Percentiles rank a stretch among this genome's conserved stretches.
Evolutionary conservation across 768 basidiomycete genomes (phyloP).

Genomic region (Boletus reticulatus): DNA sequence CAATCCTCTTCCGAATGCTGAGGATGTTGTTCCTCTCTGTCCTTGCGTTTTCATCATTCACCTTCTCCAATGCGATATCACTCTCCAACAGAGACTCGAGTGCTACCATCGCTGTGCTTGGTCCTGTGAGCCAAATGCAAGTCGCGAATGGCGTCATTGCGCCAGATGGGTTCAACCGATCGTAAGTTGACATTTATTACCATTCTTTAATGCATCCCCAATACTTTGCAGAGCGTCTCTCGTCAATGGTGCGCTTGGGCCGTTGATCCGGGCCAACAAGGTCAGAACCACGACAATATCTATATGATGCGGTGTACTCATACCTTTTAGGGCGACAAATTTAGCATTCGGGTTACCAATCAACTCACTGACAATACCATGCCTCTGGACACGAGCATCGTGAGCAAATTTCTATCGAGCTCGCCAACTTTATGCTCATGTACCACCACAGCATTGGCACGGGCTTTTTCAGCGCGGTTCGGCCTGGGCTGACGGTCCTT

Average conservation of each 20-base stretch:
- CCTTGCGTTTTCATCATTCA: conserved; percentile 1
- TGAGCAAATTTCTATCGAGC: conserved; percentile 9
- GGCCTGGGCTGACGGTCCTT: not conserved
- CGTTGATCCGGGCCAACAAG: not conserved
- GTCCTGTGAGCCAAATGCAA: conserved; percentile 21
- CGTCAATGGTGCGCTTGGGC: not conserved
- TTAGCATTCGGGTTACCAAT: conserved; percentile 43
- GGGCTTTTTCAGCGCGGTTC: not conserved
- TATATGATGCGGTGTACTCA: conserved; percentile 33
- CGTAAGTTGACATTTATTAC: not conserved
- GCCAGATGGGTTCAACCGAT: not conserved
- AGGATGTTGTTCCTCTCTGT: not conserved
- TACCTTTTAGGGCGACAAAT: conserved; percentile 32
- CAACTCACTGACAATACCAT: conserved; percentile 25
- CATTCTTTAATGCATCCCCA: not conserved
- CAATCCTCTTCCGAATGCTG: too few species aligned
- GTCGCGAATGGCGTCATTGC: conserved; percentile 36
- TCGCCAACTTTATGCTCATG: conserved; percentile 20
- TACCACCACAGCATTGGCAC: not conserved
- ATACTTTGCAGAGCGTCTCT: not conserved
- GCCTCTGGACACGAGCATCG: conserved; percentile 43
- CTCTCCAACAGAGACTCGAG: not conserved
- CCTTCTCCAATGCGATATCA: not conserved
- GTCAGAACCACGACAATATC: not conserved
- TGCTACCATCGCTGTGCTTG: not conserved